Percentiles rank a stretch among this genome's conserved stretches.
Conservation (phyloP, 73 alveolate species). For the Loxodes magnus region DNA sequence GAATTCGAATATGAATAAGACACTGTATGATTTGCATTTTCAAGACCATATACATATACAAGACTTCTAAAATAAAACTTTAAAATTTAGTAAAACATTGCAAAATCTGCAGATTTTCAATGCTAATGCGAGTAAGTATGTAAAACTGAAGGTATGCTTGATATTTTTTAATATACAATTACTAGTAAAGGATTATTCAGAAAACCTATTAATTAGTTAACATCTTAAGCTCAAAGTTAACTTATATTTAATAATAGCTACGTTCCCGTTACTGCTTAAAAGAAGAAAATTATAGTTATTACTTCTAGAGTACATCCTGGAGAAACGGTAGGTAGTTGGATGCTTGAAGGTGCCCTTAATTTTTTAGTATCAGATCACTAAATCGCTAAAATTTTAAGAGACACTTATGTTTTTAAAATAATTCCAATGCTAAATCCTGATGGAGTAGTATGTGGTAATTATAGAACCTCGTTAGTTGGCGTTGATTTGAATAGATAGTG, state of each 20-base stretch:
- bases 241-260: not conserved
- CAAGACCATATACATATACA: not conserved
- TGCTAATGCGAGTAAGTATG: not conserved
- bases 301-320: too few species aligned
- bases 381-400: conserved; percentile 40
- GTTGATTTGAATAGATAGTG: conserved; percentile 51
- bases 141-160: too few species aligned
- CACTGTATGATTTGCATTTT: not conserved
- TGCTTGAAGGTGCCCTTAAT: conserved; percentile 35
- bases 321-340: conserved; percentile 49
- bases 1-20: not conserved
- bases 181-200: not conserved
- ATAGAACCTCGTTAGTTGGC: conserved; percentile 47
- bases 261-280: not conserved
- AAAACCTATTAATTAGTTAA: not conserved
- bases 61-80: too few species aligned
- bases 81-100: not conserved
- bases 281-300: conserved; percentile 29
- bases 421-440: too few species aligned
- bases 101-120: not conserved
- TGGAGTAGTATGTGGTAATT: too few species aligned
- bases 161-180: not conserved
- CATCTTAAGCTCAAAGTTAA: not conserved
- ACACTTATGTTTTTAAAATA: conserved; percentile 34
- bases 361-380: conserved; percentile 27